Base-by-base conservation (phyloP, 345 rosid genomes). In the Eucalyptus pumila region DNA sequence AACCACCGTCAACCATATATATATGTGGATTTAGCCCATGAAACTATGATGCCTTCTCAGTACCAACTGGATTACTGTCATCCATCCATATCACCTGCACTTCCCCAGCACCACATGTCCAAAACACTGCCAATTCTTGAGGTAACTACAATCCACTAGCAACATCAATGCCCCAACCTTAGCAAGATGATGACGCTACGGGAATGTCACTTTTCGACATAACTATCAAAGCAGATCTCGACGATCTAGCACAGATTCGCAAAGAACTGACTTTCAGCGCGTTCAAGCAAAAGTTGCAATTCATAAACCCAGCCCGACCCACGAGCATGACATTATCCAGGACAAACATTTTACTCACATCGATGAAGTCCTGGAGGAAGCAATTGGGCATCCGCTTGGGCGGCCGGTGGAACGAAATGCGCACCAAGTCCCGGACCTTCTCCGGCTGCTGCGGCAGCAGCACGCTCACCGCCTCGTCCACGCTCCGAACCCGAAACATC, bases 361-460 rank as follows among this genome's bases (percentile, higher is more conserved):
- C 91, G 90, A 94, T 97, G 91, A 92, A 96, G 92, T 97, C 98
- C 89, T 89, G 92, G 90, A 95, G 93, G 87, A 96, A 95, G 91
- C 97, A 97, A 91, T 97, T 91, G 24, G 98, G 98, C 87, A 94
- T n/a, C 52, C 87, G 90, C 91, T 80, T 91, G 49, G 93, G 76
- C 8, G 98, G 98, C 88, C 94, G 96, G 86, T 95, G 88, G 32
- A 96, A 96, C 47, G 98, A 87, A 44, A 96, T 19, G 47, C 90
- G 91, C 48, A 95, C 8, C 89, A 96, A 90, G 87, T 94, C 91
- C 89, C 93, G 91, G 72, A 91, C 89, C 91, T 93, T 95, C 32
- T 94, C 93, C 19, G 97, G 96, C 49, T 92, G 93, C 88, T 94
- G 97, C 21, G 99, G 99, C 86, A 97, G 89, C 92, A 97, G 87